phyloP scores from a whole-genome alignment of 352 stramenopile genomes.

The Pythium aquatile region DNA sequence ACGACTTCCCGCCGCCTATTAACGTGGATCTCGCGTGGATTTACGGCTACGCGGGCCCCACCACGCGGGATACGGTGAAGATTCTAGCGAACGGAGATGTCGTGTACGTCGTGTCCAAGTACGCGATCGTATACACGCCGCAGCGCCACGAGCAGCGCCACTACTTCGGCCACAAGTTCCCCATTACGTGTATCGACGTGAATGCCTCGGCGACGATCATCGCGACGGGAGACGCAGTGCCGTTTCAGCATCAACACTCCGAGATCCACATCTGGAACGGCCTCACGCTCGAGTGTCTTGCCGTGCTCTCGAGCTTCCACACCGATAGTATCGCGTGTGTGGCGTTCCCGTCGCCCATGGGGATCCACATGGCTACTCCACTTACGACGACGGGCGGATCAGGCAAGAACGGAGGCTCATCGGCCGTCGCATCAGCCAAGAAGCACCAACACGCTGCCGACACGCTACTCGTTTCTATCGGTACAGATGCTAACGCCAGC shows the following conservation, averaged over 20 bases:
- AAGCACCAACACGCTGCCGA: constrained; percentile 64
- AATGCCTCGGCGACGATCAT: constrained; percentile 60
- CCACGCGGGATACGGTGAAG: constrained; percentile 44
- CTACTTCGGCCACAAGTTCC: constrained; percentile 59
- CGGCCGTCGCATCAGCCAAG: constrained; percentile 47
- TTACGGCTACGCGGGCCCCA: constrained; percentile 57
- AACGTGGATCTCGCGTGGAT: constrained; percentile 79
- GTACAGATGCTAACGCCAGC: constrained; percentile 52
- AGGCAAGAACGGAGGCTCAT: constrained; percentile 26
- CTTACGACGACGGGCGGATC: constrained; percentile 36
- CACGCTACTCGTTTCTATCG: constrained; percentile 57
- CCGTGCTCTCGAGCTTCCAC: constrained; percentile 65
- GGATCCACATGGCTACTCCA: constrained; percentile 21
- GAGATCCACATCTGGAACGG: constrained; percentile 79
- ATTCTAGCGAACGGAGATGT: constrained; percentile 55
- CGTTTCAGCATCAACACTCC: constrained; percentile 25
- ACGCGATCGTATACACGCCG: constrained; percentile 70
- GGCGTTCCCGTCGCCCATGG: constrained; percentile 52
- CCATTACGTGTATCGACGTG: constrained; percentile 63
- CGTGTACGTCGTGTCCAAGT: constrained; percentile 75
- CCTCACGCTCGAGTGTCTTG: constrained; percentile 63
- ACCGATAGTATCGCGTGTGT: constrained; percentile 49
- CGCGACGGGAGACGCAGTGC: constrained; percentile 49
- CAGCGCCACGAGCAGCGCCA: constrained; percentile 62
- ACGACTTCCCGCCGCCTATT: constrained; percentile 47